Conservation (phyloP, 305 asterid species). For the Fraxinus nigra region DNA sequence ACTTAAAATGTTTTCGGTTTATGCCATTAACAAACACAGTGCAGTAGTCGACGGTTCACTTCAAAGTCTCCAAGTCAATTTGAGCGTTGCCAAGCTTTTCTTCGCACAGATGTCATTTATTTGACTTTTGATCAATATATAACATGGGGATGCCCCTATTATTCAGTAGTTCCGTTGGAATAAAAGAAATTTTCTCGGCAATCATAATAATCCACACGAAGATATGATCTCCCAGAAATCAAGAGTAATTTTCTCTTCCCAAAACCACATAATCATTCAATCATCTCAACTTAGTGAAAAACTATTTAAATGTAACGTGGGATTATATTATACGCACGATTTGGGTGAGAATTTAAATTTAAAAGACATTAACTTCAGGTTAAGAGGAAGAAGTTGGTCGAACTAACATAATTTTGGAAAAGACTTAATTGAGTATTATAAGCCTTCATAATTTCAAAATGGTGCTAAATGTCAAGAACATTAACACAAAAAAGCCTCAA, state of each 20-base stretch:
- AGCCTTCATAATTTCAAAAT: not conserved
- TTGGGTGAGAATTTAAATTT: not conserved
- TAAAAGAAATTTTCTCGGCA: not conserved
- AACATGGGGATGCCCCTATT: not conserved
- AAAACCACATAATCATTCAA: not conserved
- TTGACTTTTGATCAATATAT: not conserved
- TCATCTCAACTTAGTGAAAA: not conserved
- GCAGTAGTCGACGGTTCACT: not conserved
- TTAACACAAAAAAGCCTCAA: not conserved
- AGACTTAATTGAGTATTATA: not conserved
- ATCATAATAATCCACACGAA: not conserved
- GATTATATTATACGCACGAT: not conserved
- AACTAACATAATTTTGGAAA: not conserved
- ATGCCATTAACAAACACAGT: not conserved
- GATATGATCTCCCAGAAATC: not conserved
- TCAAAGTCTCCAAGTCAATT: not conserved
- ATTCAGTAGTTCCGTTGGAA: not conserved
- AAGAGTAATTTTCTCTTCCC: not conserved
- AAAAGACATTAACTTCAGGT: not conserved
- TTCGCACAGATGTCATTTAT: not conserved
- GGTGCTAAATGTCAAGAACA: not conserved
- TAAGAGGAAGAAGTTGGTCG: not conserved
- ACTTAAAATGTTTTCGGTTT: not conserved
- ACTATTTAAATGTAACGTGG: not conserved
- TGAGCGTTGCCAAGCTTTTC: not conserved